A percentile compares a stretch with the other conserved stretches of the same genome.
Evolutionary conservation across 2,329 filamentous ascomycete species (phyloP).

Genomic region (Hypoxylon sp.): DNA sequence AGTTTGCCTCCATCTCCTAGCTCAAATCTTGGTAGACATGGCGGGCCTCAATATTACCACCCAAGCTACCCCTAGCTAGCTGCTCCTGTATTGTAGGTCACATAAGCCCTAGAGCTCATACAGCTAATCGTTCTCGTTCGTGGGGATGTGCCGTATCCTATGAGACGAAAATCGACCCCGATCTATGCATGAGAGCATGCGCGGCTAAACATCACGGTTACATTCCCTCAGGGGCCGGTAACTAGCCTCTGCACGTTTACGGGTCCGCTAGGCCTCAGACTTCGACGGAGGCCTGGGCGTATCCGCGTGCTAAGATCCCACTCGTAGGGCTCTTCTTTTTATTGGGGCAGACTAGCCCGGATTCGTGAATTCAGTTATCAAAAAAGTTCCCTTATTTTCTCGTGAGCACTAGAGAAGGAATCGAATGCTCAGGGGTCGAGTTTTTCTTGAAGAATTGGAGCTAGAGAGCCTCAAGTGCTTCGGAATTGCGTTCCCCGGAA

Average conservation of each 20-base stretch:
- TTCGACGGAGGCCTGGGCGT: slow-evolving; percentile 17
- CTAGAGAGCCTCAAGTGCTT: slow-evolving; percentile 17
- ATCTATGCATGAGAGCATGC: slow-evolving; percentile 39
- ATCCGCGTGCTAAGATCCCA: slow-evolving; percentile 10
- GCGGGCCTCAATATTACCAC: slow-evolving; percentile 39
- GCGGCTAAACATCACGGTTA: slow-evolving; percentile 43
- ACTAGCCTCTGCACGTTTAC: slow-evolving; percentile 38
- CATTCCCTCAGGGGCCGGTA: slow-evolving; percentile 42
- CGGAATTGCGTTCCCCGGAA: slow-evolving; percentile 24
- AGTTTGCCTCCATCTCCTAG: slow-evolving; percentile 15
- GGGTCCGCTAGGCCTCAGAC: slow-evolving; percentile 34
- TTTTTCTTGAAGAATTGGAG: slow-evolving; percentile 10
- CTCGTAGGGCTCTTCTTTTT: background rate
- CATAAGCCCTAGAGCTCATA: slow-evolving; percentile 43
- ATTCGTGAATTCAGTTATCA: slow-evolving; percentile 8
- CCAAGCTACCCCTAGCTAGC: slow-evolving; percentile 33
- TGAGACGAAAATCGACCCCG: slow-evolving; percentile 36
- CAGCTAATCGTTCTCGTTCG: slow-evolving; percentile 20
- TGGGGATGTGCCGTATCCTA: slow-evolving; percentile 33
- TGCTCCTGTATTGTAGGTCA: slow-evolving; percentile 32
- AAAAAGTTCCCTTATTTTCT: slow-evolving; percentile 18
- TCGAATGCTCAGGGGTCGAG: slow-evolving; percentile 27
- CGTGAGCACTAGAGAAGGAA: slow-evolving; percentile 19
- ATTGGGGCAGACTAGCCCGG: background rate
- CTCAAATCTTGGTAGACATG: slow-evolving; percentile 36